Evolutionary conservation across 768 basidiomycete genomes (phyloP).

Genomic region (Dioszegia hungarica): DNA sequence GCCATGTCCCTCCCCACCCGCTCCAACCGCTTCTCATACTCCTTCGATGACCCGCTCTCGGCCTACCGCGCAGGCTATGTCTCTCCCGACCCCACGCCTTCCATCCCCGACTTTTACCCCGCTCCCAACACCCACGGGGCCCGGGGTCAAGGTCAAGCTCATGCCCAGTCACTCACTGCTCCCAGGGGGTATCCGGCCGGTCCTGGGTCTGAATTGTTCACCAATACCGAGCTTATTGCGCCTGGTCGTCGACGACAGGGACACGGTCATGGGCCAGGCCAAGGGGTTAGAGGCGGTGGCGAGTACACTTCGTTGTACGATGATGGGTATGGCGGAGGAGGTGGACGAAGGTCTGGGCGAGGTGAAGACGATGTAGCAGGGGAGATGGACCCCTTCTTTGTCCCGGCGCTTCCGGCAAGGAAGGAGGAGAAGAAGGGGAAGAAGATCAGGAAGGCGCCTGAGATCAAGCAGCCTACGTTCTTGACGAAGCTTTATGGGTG

Average conservation of each 20-base stretch:
- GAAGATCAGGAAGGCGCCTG: conserved; percentile 54
- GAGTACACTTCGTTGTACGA: no score
- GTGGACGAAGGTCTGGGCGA: no score
- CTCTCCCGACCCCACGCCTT: conserved; percentile 12
- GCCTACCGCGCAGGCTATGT: neutral
- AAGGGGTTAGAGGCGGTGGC: no score
- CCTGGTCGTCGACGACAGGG: no score
- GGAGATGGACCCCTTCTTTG: conserved; percentile 26
- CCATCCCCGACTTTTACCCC: neutral
- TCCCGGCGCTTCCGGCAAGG: conserved; percentile 10
- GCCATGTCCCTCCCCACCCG: neutral
- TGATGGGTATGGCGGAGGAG: neutral
- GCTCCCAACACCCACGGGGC: neutral
- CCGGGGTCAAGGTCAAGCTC: neutral
- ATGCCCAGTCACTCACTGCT: neutral
- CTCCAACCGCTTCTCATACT: neutral
- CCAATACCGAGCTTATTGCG: neutral
- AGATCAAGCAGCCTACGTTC: conserved; percentile 87
- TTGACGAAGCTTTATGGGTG: conserved; percentile 94
- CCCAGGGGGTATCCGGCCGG: conserved; percentile 1
- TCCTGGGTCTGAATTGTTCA: neutral
- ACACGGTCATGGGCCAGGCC: neutral
- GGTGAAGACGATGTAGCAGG: no score
- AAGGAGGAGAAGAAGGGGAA: neutral
- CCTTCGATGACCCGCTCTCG: neutral